These are phyloP conservation scores for Ascochyta clinopodiicola DNA, from an alignment of 2,329 filamentous ascomycete genomes.

Conservation along the genomic window DNA sequence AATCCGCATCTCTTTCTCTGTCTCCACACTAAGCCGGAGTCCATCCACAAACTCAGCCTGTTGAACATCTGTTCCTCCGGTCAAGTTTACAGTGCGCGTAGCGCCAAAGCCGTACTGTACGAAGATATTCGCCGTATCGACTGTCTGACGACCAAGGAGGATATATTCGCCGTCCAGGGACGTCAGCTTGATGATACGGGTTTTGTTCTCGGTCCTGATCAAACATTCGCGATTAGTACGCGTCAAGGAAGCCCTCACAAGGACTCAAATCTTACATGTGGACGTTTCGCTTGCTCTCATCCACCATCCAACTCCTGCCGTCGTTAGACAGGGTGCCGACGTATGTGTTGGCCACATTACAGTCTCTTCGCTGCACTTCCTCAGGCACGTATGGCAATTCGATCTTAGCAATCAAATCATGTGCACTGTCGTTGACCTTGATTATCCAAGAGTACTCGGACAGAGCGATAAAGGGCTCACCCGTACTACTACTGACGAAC, in stretches of 20 bases:
- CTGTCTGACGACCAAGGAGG: constrained; percentile 36
- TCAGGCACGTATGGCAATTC: constrained; percentile 39
- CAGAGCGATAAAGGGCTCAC: constrained; percentile 38
- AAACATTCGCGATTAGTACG: not conserved
- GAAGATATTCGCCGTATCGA: constrained; percentile 40
- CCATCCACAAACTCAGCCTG: constrained; percentile 33
- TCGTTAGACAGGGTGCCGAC: constrained; percentile 16
- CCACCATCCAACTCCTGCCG: constrained; percentile 45
- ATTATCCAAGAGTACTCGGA: constrained; percentile 43
- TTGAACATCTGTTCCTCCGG: constrained; percentile 28
- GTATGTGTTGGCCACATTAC: not conserved
- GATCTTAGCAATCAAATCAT: constrained; percentile 46
- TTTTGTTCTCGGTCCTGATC: constrained; percentile 36
- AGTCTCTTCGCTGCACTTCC: constrained; percentile 12
- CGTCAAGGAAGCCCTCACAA: not conserved
- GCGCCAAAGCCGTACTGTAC: constrained; percentile 45
- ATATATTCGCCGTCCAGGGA: constrained; percentile 42
- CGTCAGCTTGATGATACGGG: constrained; percentile 43
- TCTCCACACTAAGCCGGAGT: not conserved
- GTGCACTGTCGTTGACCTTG: constrained; percentile 40
- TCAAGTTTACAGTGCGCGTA: constrained; percentile 39
- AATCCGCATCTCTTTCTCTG: not conserved
- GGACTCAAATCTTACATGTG: constrained; percentile 20
- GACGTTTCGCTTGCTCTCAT: constrained; percentile 37
- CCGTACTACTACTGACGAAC: constrained; percentile 40